Conservation (phyloP, 257 asterid genomes). For the Primulina tabacum region DNA sequence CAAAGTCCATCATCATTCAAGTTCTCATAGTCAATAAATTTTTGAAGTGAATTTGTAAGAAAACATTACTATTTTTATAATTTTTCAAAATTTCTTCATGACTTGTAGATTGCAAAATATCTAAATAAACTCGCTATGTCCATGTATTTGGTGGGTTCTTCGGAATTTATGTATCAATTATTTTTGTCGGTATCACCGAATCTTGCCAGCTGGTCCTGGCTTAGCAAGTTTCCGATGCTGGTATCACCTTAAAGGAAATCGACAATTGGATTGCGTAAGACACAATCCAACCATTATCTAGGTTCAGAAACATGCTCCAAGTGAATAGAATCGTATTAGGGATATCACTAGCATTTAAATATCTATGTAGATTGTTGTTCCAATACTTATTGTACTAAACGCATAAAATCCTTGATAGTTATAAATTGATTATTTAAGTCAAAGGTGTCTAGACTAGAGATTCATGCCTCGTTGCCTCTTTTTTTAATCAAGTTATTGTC, state of each 20-base stretch:
- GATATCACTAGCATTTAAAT: conserved; percentile 2
- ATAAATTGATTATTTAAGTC: not conserved
- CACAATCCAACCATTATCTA: not conserved
- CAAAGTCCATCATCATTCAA: not conserved
- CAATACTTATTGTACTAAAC: conserved; percentile 13
- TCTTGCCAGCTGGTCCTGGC: not conserved
- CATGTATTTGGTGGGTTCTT: not conserved
- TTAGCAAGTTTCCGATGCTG: not conserved
- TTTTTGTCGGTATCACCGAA: not conserved
- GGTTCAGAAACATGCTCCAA: not conserved
- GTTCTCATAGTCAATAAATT: no score
- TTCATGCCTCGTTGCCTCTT: not conserved
- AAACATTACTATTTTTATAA: no score
- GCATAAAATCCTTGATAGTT: not conserved
- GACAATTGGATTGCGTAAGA: not conserved
- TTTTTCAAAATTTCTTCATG: not conserved
- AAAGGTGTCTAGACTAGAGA: not conserved
- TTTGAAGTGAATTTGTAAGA: not conserved
- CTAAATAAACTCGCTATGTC: not conserved
- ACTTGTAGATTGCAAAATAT: not conserved
- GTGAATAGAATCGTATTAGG: conserved; percentile 7
- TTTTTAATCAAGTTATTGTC: conserved; percentile 10
- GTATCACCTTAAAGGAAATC: not conserved
- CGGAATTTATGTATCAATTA: not conserved
- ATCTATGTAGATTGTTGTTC: not conserved